Evolutionary conservation across 2,329 filamentous ascomycete genomes (phyloP).

Genomic region (Diaporthe sp.): DNA sequence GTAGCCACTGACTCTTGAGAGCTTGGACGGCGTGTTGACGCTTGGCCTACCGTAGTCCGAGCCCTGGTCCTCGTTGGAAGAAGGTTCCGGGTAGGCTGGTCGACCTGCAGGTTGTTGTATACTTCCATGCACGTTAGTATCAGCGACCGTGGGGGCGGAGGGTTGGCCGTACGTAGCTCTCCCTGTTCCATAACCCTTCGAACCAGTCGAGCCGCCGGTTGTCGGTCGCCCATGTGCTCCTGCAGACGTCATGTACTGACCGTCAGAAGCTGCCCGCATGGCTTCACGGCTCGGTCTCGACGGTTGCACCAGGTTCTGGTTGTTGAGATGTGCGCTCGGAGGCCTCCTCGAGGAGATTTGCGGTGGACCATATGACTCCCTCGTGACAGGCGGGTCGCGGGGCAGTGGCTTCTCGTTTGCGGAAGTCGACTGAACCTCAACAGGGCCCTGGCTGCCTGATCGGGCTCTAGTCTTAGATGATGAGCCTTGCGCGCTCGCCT

Average conservation of each 20-base stretch:
- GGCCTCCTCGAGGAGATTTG: constrained; percentile 57
- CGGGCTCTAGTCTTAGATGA: constrained; percentile 66
- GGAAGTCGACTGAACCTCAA: constrained; percentile 54
- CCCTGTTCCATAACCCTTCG: constrained; percentile 71
- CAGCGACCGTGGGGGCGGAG: constrained; percentile 86
- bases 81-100: constrained; percentile 71
- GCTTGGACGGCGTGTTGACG: constrained; percentile 71
- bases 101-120: constrained; percentile 83
- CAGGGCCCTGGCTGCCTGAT: constrained; percentile 67
- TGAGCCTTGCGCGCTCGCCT: constrained; percentile 45
- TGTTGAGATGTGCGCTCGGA: constrained; percentile 61
- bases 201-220: constrained; percentile 80
- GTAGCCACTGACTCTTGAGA: constrained; percentile 71
- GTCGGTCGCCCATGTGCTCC: constrained; percentile 73
- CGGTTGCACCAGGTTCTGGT: constrained; percentile 59
- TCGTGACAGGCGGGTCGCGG: constrained; percentile 66
- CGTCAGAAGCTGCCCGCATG: constrained; percentile 69
- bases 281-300: constrained; percentile 64
- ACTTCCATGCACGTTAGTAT: constrained; percentile 89
- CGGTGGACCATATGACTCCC: constrained; percentile 55
- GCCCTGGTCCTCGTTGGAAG: constrained; percentile 59
- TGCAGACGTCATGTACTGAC: constrained; percentile 64
- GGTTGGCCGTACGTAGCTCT: constrained; percentile 90
- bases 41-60: constrained; percentile 71
- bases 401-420: constrained; percentile 70